Evolutionary conservation across 768 basidiomycete species (phyloP), one percentile per base, ranked within the genome.

Genomic region (Candolleomyces aberdarensis): DNA sequence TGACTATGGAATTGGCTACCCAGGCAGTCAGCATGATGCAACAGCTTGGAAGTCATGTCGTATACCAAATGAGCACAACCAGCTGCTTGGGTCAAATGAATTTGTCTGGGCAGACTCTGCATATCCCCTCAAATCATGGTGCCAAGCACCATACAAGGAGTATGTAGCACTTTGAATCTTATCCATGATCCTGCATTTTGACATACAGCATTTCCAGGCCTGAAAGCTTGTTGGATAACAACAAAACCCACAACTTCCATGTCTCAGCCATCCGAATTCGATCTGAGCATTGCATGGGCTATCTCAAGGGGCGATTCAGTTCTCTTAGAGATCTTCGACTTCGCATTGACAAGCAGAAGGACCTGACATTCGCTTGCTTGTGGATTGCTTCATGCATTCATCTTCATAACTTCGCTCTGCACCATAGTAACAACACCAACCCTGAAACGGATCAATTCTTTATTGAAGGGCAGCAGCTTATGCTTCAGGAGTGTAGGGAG

Each of bases 81-180:
- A n/a, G 0, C 43, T 77, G 7, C 60, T 77, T 15, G 51, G 63
- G 8, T 61, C 54, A 19, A 65, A 61, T 3, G 75, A 76, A 47
- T 76, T 57, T 31, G 65, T 76, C 20, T 77, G 76, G 74, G 74
- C 68, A 17, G 76, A 78, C 64, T 76, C 76, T 15, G 74, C 76
- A 11, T 78, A 78, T 64, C 71, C 75, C 5, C 63, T 61, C 4
- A 54, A 43, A 36, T 19, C 40, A 31, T 65, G 64, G 64, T 65
- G 59, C 59, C 59, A 60, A 40, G 56, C 64, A 8, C 64, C 66
- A 40, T 67, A 67, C 39, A 66, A 66, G 50, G 47, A 62, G 65
- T 49, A 19, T 20, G 19, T 49, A 11, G 10, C 8, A 49, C 19
- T 49, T 17, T 17, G 17, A 15, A 20, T 49, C 19, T 49, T 49